phyloP scores from a whole-genome alignment of 2,329 filamentous ascomycete species.

The Ceratocystis ficicola region DNA sequence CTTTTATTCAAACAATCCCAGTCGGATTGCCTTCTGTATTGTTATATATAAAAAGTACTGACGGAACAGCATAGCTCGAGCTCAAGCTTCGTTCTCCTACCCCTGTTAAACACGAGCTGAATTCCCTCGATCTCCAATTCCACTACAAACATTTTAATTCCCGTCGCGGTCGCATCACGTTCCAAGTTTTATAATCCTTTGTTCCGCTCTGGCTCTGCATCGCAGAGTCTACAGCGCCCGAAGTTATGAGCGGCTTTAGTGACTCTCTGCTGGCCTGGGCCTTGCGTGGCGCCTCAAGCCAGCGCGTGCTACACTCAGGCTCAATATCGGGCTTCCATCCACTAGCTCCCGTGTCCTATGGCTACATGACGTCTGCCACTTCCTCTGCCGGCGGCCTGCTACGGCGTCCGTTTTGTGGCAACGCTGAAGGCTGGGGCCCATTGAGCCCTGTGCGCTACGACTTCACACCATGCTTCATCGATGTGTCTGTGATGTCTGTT shows the following conservation, averaged over 20 bases:
- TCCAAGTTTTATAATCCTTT: neutral
- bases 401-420: constrained; percentile 69
- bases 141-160: no score
- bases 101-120: no score
- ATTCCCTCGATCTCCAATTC: no score
- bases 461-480: constrained; percentile 94
- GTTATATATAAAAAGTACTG: no score
- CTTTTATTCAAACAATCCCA: no score
- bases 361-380: constrained; percentile 41
- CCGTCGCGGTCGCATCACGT: neutral
- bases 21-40: no score
- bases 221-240: constrained; percentile 9
- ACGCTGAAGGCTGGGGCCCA: constrained; percentile 90
- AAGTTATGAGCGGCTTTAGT: constrained; percentile 20
- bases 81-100: no score
- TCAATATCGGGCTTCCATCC: constrained; percentile 49
- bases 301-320: constrained; percentile 44
- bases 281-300: constrained; percentile 27
- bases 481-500: constrained; percentile 71
- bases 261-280: constrained; percentile 19
- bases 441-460: constrained; percentile 79
- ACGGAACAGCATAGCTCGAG: no score
- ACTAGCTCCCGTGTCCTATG: constrained; percentile 35
- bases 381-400: constrained; percentile 32
- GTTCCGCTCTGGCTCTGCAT: constrained; percentile 1